phyloP scores from a whole-genome alignment of 2,329 filamentous ascomycete species.

The Diplodia corticola region DNA sequence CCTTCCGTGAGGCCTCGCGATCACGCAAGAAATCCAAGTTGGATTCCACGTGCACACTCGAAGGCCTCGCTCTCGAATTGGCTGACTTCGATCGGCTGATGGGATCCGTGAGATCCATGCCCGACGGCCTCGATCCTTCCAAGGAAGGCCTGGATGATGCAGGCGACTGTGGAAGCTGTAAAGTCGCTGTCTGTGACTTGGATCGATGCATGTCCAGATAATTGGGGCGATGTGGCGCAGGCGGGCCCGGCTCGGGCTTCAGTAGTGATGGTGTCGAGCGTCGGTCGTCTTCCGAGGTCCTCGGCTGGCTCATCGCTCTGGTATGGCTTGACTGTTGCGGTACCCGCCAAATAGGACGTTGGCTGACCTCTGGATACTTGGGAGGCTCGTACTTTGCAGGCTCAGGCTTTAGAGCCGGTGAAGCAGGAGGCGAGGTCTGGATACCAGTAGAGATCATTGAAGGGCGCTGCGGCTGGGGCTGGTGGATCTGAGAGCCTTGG shows the following conservation, averaged over 20 bases:
- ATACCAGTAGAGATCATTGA: constrained; percentile 71
- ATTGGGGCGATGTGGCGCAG: constrained; percentile 42
- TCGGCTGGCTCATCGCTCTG: constrained; percentile 53
- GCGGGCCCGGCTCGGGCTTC: constrained; percentile 36
- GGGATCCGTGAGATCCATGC: constrained; percentile 60
- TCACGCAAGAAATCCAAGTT: constrained; percentile 82
- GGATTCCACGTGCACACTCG: constrained; percentile 80
- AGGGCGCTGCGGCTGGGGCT: constrained; percentile 52
- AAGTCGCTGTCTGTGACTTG: constrained; percentile 52
- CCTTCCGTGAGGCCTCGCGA: constrained; percentile 58
- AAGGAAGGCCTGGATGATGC: constrained; percentile 67
- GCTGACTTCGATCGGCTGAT: constrained; percentile 62
- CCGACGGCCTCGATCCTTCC: constrained; percentile 67
- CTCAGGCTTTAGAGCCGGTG: constrained; percentile 26
- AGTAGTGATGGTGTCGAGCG: constrained; percentile 32
- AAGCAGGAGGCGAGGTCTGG: constrained; percentile 67
- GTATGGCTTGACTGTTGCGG: constrained; percentile 47
- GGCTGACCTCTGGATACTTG: constrained; percentile 43
- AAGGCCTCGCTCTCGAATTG: constrained; percentile 69
- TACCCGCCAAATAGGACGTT: constrained; percentile 56
- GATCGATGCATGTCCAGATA: constrained; percentile 49
- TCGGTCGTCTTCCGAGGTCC: constrained; percentile 41
- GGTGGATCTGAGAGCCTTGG: constrained; percentile 35
- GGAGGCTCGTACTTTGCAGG: constrained; percentile 26
- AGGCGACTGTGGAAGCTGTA: constrained; percentile 55